Evolutionary conservation across 345 rosid species (phyloP), one percentile per base, ranked within the genome.

Genomic region (Fremontodendron californicum): DNA sequence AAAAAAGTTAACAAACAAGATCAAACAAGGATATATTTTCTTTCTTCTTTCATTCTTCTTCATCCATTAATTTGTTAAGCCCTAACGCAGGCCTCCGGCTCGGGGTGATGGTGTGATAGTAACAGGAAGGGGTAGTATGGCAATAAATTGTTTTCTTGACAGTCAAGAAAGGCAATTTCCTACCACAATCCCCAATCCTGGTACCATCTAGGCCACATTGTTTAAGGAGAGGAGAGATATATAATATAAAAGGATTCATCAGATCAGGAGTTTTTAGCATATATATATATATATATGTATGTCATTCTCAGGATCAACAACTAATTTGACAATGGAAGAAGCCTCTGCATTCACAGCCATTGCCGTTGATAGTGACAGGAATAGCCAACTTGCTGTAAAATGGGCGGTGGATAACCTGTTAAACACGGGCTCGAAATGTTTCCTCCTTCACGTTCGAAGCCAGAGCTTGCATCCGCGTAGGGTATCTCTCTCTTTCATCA

Each of bases 401-500:
- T 90, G 92, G 92, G 83, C 90, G 11, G 80, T 80, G 9, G 91
- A 89, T 18, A 85, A 89, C 69, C 82, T 87, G 64, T n/a, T 84
- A 11, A 49, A 52, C 42, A 18, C 31, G 2, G 69, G 5, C 9
- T 68, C 81, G 12, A 18, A 39, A n/a, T 89, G 84, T 45, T 15
- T 85, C 70, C 82, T 90, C 23, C 3, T 88, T 35, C 90, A 88
- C 73, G 91, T 90, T 37, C 84, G 72, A 31, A 61, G 57, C 80
- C 79, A 80, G 6, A 71, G 57, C 15, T 19, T 66, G 69, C 72
- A 74, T 74, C 65, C 78, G 9, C 67, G 93, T 85, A 71, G 21
- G n/a, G 77, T 75, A n/a, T 57, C 65, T 73, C 51, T 49, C 62
- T 23, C 39, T 43, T 39, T 77, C 75, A 46, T 66, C 66, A 48